Base-by-base conservation (phyloP, 1,284 basidiomycete genomes). In the Boletus semigastroideus region DNA sequence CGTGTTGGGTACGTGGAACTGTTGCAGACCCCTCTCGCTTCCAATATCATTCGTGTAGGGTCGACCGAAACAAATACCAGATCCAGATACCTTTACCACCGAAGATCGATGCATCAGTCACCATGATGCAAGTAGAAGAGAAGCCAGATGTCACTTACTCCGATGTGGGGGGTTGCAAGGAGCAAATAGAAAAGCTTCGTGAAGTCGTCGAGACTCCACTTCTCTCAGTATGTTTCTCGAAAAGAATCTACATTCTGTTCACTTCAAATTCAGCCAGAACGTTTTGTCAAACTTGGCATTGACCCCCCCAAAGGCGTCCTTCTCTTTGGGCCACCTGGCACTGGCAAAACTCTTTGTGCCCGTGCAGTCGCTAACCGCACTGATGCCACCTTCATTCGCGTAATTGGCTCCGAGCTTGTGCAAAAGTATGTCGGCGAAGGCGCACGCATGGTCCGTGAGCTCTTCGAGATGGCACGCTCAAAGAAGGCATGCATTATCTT, bases 101-200 rank as follows among this genome's bases (percentile, higher is more conserved):
- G 36, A 98, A 97, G 77, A 99, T 99, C 61, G 97, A 99, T 71
- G 94, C 97, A 4, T 97, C 94, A 0, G 97, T 99, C 5, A 99
- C 97, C 14, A 98, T 99, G 96, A 99, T 99, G 97, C 96, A 99
- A 73, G 96, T 99, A 42, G 96, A 99, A 72, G 96, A 99, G 75
- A 96, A 98, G 71, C 96, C 96, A 1, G 96, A 98, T 65, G 94
- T 99, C 45, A 98, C 96, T 3, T 99, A 99, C 70, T 94, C 94
- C 10, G 97, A 99, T 65, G 84, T 99, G 51, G 97, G 97, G 60
- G 97, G 97, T 10, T 98, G 97, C 77, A 99, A 99, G 75, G 97
- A 99, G 71, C 97, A 99, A 73, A 99, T 99, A 62, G 97, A 99
- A 78, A 99, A 99, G 77, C 80, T 99, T 42, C 82, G 96, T 44